Evolutionary conservation across 805 yeast species (phyloP).

Genomic region (Candida germanica): DNA sequence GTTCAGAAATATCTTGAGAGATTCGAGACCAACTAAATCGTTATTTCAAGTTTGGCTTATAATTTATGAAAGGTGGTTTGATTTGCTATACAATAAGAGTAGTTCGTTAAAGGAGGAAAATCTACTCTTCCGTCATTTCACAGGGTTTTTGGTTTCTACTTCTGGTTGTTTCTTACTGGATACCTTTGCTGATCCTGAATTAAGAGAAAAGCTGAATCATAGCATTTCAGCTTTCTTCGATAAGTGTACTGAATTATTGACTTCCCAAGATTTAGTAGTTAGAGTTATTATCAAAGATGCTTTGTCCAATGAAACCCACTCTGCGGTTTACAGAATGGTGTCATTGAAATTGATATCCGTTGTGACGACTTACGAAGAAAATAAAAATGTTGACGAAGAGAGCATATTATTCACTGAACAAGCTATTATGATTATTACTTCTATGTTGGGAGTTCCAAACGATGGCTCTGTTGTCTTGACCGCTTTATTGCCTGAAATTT

Average conservation of each 20-base stretch:
- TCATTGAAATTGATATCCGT: slow-evolving; percentile 42
- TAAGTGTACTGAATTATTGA: slow-evolving; percentile 48
- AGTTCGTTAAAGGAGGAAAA: slow-evolving; percentile 33
- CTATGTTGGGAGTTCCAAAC: slow-evolving; percentile 31
- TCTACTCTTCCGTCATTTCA: slow-evolving; percentile 57
- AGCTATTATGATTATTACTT: slow-evolving; percentile 43
- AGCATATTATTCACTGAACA: slow-evolving; percentile 46
- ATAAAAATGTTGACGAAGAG: slow-evolving; percentile 23
- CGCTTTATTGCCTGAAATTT: slow-evolving; percentile 28
- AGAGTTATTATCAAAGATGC: slow-evolving; percentile 75
- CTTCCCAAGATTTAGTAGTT: slow-evolving; percentile 48
- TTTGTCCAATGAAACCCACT: slow-evolving; percentile 61
- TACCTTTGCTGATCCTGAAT: slow-evolving; percentile 22
- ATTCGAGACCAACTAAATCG: slow-evolving; percentile 24
- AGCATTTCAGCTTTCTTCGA: slow-evolving; percentile 48
- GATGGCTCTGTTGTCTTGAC: slow-evolving; percentile 36
- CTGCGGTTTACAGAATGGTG: slow-evolving; percentile 49
- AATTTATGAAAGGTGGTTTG: slow-evolving; percentile 52
- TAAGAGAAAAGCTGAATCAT: slow-evolving; percentile 27
- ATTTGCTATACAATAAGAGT: slow-evolving; percentile 23
- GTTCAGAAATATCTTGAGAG: slow-evolving; percentile 39
- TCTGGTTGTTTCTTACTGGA: slow-evolving; percentile 57
- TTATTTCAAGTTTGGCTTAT: slow-evolving; percentile 38
- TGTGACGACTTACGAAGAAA: slow-evolving; percentile 32
- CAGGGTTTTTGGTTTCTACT: slow-evolving; percentile 70